Percentiles rank a stretch among this genome's conserved stretches.
Evolutionary conservation across 305 asterid species (phyloP).

Genomic region (Fraxinus paxiana): DNA sequence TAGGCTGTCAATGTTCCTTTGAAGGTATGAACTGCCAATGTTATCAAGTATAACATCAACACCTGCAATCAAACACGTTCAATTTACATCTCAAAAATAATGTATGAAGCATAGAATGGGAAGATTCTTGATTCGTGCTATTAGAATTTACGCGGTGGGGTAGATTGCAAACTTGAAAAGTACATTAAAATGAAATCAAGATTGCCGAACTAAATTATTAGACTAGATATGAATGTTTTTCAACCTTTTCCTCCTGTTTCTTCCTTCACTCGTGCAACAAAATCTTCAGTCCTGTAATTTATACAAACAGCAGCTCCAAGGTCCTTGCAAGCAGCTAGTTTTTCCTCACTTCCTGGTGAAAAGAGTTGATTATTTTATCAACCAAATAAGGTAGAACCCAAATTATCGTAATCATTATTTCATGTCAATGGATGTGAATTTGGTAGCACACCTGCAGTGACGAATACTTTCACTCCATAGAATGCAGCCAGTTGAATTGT

Average conservation of each 20-base stretch:
- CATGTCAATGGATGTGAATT: conserved; percentile 11
- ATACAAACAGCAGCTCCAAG: conserved; percentile 95
- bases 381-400: not conserved
- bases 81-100: conserved; percentile 4
- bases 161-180: not conserved
- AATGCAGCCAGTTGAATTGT: conserved; percentile 88
- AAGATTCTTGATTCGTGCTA: not conserved
- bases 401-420: not conserved
- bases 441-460: conserved; percentile 74
- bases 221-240: not conserved
- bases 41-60: conserved; percentile 86
- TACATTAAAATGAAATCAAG: not conserved
- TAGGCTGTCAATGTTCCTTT: conserved; percentile 69
- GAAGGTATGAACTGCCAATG: conserved; percentile 70
- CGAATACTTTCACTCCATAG: conserved; percentile 63
- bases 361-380: not conserved
- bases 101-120: not conserved
- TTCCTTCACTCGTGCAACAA: conserved; percentile 78
- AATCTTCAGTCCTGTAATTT: conserved; percentile 88
- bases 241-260: conserved; percentile 93
- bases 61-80: conserved; percentile 39
- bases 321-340: conserved; percentile 79
- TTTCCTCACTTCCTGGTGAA: conserved; percentile 76
- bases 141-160: not conserved
- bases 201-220: not conserved